phyloP scores from a whole-genome alignment of 257 asterid genomes.

The Solanum okadae region DNA sequence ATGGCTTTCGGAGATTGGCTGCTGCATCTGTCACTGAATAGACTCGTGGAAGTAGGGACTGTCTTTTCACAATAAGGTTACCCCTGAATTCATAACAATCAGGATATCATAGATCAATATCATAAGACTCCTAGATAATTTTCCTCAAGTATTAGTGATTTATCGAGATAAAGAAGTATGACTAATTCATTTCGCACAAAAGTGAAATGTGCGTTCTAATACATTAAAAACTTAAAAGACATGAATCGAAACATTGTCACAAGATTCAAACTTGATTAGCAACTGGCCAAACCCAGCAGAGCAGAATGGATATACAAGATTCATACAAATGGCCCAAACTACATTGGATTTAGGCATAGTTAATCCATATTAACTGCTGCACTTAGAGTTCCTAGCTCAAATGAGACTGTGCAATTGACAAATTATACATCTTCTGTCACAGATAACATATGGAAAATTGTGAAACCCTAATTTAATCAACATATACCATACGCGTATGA shows the following conservation, averaged over 20 bases:
- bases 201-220: not conserved
- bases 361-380: not conserved
- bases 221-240: not conserved
- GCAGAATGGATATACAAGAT: not conserved
- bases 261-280: not conserved
- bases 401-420: not conserved
- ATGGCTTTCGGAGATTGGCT: slow-evolving; percentile 64
- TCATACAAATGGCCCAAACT: not conserved
- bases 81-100: slow-evolving; percentile 50
- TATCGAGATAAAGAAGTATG: not conserved
- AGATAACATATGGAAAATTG: not conserved
- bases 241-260: not conserved
- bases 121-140: not conserved
- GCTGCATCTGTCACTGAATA: slow-evolving; percentile 66
- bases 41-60: slow-evolving; percentile 80
- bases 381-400: not conserved
- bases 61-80: slow-evolving; percentile 65
- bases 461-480: not conserved
- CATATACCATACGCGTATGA: not conserved
- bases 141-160: not conserved
- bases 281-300: not conserved
- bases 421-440: not conserved
- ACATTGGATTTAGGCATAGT: not conserved
- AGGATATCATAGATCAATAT: not conserved
- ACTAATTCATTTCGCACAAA: not conserved